A percentile compares a stretch with the other conserved stretches of the same genome.
These are phyloP conservation scores for Rhododendron williamsianum DNA, from an alignment of 148 eudicot genomes.

Conservation along the genomic window DNA sequence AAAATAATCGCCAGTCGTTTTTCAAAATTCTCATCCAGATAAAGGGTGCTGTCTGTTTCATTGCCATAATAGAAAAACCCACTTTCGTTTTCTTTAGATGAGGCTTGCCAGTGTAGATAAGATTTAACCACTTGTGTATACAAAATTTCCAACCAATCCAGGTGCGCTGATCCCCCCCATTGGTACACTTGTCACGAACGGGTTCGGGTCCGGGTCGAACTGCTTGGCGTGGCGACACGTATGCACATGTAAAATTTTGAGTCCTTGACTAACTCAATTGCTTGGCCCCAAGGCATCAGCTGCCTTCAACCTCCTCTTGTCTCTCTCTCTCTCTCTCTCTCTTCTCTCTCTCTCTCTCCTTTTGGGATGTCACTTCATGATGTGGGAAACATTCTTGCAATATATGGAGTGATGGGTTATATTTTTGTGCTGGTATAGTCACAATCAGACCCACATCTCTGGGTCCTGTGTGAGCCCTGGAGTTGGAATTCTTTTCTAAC, in stretches of 20 bases:
- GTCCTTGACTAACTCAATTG: not conserved
- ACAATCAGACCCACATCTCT: not conserved
- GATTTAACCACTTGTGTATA: not conserved
- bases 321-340: not conserved
- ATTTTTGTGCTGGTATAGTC: not conserved
- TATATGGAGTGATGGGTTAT: not conserved
- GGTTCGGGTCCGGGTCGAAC: not conserved
- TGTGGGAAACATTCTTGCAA: not conserved
- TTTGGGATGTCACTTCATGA: not conserved
- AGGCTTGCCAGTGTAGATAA: not conserved
- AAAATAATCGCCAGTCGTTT: no score
- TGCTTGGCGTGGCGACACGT: not conserved
- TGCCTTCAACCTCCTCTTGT: not conserved
- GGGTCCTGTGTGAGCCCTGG: not conserved
- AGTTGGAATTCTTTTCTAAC: not conserved
- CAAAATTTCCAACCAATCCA: not conserved
- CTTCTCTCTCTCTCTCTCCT: not conserved
- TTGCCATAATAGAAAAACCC: not conserved
- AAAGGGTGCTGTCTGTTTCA: not conserved
- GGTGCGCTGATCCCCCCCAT: not conserved
- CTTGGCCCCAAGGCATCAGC: not conserved
- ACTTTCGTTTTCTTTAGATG: not conserved
- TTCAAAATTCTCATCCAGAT: no score
- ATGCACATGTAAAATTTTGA: not conserved
- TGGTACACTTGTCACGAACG: not conserved